Evolutionary conservation across 73 alveolate species (phyloP), one percentile per base, ranked within the genome.

Genomic region (Paramecium pentaurelia): DNA sequence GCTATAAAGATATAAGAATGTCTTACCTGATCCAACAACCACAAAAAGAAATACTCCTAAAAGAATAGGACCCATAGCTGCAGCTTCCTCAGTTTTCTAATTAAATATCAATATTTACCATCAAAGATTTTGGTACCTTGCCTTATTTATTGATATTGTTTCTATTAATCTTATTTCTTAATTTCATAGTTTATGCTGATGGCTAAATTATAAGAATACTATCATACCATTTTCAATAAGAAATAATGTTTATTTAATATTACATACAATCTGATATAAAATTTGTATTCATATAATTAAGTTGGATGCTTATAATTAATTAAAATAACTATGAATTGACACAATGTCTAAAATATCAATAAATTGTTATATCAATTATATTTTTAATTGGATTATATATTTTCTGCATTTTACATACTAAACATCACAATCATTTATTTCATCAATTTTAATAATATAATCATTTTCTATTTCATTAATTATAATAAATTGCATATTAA

Each of bases 51-150:
- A 49, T 49, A 49, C 60, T 0, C 6, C 60, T 49, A 49, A 12
- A 49, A 11, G 51, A 42, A 42, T 42, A 42, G 51, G 38, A 8
- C 49, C 16, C 49, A 40, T 40, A 7, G 12, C 49, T 40, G 10
- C 14, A 40, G 49, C 12, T 10, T 40, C 49, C 16, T 40, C 49
- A 8, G 49, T 8, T 40, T 40, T 40, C 49, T 40, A 0, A 7
- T 40, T 40, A 5, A 40, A 40, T 22, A 14, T 6, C 16, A 40
- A 40, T 40, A 40, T 7, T 95, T 96, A 96, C 99, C 70, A 93
- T 93, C 11, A 96, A 77, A 18, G 98, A 95, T 59, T 91, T 95
- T 58, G 99, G 98, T 30, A 95, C 99, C 88, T 95, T 93, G 92
- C 97, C 99, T 86, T 93, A 84, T 86, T 94, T 95, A 3, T 94